Evolutionary conservation across 2,329 filamentous ascomycete genomes (phyloP).

Genomic region (Microdochium nivale): DNA sequence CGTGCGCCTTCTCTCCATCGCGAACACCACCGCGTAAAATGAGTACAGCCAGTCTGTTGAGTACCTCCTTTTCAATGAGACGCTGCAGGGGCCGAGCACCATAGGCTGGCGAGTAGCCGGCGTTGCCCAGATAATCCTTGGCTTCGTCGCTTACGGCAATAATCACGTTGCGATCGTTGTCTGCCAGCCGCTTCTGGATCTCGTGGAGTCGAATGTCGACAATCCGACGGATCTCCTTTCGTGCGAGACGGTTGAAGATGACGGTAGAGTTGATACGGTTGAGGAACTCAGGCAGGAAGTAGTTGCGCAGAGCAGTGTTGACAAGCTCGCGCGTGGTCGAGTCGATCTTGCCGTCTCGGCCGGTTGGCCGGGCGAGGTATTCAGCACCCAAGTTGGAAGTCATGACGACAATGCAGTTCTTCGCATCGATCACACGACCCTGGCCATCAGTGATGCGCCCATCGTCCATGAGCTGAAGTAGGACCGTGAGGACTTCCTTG

Average conservation of each 20-base stretch:
- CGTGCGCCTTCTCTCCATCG: conserved; percentile 76
- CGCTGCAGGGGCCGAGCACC: conserved; percentile 82
- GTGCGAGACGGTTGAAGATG: conserved; percentile 96
- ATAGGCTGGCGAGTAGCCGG: conserved; percentile 92
- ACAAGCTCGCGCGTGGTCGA: conserved; percentile 79
- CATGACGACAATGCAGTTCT: conserved; percentile 99
- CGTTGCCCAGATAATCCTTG: conserved; percentile 84
- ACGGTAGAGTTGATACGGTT: conserved; percentile 95
- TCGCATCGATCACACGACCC: conserved; percentile 87
- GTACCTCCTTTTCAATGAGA: conserved; percentile 93
- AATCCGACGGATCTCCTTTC: conserved; percentile 84
- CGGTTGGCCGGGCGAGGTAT: conserved; percentile 72
- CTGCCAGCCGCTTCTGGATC: conserved; percentile 81
- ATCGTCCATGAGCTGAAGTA: conserved; percentile 99
- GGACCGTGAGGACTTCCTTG: conserved; percentile 92
- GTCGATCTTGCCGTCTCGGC: conserved; percentile 78
- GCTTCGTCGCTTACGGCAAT: conserved; percentile 79
- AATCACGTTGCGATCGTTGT: conserved; percentile 77
- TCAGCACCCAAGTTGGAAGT: conserved; percentile 96
- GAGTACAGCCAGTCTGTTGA: conserved; percentile 86
- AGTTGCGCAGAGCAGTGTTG: conserved; percentile 83
- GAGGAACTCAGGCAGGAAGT: conserved; percentile 96
- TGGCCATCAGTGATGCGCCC: conserved; percentile 97
- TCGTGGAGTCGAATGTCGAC: conserved; percentile 83
- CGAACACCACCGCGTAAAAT: conserved; percentile 78